A percentile compares a stretch with the other conserved stretches of the same genome.
phyloP scores from a whole-genome alignment of 2,329 filamentous ascomycete genomes.

The Venturia nashicola region DNA sequence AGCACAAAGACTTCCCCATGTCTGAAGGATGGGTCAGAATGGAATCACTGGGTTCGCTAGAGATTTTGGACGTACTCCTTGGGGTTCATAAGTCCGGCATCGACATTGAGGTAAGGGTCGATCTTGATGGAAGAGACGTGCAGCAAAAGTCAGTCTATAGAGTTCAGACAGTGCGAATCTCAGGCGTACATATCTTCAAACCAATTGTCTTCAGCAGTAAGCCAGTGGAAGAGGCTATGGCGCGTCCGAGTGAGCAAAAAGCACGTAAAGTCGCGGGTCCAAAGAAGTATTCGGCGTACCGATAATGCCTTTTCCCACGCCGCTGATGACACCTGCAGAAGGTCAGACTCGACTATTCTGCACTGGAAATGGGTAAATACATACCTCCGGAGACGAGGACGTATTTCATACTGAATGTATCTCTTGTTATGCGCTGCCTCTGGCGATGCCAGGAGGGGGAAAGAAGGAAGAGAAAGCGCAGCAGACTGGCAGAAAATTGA shows the following conservation, averaged over 20 bases:
- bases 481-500: not conserved
- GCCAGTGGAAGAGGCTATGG: constrained; percentile 55
- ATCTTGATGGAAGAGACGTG: constrained; percentile 57
- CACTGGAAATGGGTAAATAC: not conserved
- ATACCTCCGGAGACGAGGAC: constrained; percentile 12
- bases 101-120: constrained; percentile 64
- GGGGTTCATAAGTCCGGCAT: constrained; percentile 61
- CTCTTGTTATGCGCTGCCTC: not conserved
- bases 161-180: constrained; percentile 11
- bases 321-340: constrained; percentile 40
- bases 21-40: constrained; percentile 27
- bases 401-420: constrained; percentile 11
- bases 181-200: constrained; percentile 51
- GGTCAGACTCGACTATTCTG: not conserved
- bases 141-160: constrained; percentile 18
- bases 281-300: constrained; percentile 31
- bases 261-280: constrained; percentile 5
- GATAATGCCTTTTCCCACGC: constrained; percentile 55
- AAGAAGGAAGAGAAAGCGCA: not conserved
- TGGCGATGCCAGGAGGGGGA: constrained; percentile 1
- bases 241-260: constrained; percentile 15
- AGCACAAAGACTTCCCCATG: constrained; percentile 87
- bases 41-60: not conserved
- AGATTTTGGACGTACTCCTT: constrained; percentile 37
- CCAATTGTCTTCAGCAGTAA: constrained; percentile 70